Base-by-base conservation (phyloP, 2,329 filamentous ascomycete species). In the Torrubiella hemipterigena region DNA sequence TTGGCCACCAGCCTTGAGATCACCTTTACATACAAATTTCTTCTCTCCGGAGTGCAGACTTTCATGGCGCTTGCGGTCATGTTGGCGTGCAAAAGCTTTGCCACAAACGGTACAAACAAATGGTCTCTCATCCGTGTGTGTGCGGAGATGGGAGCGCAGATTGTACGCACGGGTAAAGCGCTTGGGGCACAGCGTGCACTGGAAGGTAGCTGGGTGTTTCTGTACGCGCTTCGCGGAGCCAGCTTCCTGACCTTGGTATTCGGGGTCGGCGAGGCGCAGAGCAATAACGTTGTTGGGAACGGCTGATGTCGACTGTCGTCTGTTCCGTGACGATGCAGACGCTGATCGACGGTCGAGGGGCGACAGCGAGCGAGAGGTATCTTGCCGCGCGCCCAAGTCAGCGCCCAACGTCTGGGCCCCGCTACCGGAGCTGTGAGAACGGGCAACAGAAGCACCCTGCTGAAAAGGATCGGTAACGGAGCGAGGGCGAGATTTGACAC, bases 31-130 rank as follows among this genome's bases (percentile, higher is more conserved):
- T 7, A 96, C 83, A 51, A 96, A 98, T 51, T 94, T 96, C 73
- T 96, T 98, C 61, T 98, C 91, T 25, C 91, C 91, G 0, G 84
- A 93, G 50, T 98, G 91, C 25, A 98, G 63, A 23, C 89, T 87
- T 59, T 98, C 91, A 55, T 98, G 91, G 23, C 91, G 80, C 58
- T 98, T 98, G 27, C 91, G 80, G 52, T 98, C 91, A 51, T 98
- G 91, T 51, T 98, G 91, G 17, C 91, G 80, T 6, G 91, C 91
- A 58, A 98, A 98, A 0, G 91, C 91, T 56, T 98, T 98, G 31
- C 85, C 84, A 45, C 91, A 98, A 7, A 96, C 85, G 0, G 84
- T 95, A 51, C 91, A 98, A 3, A 96, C 89, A 48, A 96, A 98
- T 0, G 91, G 91, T 29, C 91, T 74, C 62, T 98, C 91, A 48